Evolutionary conservation across 1,284 basidiomycete species (phyloP).

Genomic region (Sanghuangporus weigelae): DNA sequence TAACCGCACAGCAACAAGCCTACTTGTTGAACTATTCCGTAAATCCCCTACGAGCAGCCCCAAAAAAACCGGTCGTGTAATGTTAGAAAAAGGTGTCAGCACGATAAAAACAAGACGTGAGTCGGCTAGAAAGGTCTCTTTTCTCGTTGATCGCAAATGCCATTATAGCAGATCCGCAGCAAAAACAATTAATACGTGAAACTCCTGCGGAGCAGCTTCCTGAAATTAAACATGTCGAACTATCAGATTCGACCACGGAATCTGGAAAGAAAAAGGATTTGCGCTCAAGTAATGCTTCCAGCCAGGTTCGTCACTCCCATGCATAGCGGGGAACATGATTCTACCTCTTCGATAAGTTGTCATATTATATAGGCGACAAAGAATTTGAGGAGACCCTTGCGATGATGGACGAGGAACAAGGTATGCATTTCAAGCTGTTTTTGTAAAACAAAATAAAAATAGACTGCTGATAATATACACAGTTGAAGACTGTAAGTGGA

Average conservation of each 20-base stretch:
- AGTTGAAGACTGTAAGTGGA: background rate
- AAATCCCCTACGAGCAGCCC: background rate
- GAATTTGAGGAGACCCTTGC: constrained; percentile 3
- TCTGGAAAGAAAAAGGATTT: background rate
- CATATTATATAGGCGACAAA: constrained; percentile 9
- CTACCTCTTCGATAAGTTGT: background rate
- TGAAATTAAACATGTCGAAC: background rate
- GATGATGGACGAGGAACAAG: constrained; percentile 7
- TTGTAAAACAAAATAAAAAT: too few relatives aligned
- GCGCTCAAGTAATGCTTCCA: background rate
- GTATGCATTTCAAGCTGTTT: background rate
- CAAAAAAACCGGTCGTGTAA: constrained; percentile 5
- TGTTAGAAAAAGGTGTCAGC: constrained; percentile 6
- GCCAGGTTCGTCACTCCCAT: constrained; percentile 2
- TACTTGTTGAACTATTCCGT: background rate
- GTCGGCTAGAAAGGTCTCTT: background rate
- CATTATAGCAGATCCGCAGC: background rate
- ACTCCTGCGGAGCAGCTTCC: background rate
- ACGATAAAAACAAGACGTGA: background rate
- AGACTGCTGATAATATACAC: background rate
- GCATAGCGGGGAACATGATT: background rate
- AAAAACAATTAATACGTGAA: background rate
- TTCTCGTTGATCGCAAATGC: background rate
- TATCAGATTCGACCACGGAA: background rate
- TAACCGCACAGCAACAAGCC: background rate